Evolutionary conservation across 208 protist genomes (phyloP).

Genomic region (Lotmaria passim): DNA sequence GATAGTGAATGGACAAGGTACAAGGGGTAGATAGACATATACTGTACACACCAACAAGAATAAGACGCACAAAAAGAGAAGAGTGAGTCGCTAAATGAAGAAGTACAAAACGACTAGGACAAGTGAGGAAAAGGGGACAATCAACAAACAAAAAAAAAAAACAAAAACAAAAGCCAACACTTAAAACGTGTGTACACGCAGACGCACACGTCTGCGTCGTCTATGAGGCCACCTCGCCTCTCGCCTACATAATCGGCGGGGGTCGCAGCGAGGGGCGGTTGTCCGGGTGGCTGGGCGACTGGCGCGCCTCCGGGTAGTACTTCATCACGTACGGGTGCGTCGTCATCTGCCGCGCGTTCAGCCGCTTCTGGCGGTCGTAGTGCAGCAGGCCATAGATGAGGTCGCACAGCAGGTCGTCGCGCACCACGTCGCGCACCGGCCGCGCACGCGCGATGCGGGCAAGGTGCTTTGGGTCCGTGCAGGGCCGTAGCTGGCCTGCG

Average conservation of each 20-base stretch:
- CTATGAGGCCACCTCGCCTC: too few species aligned
- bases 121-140: too few species aligned
- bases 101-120: too few species aligned
- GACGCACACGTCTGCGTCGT: background rate
- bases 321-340: conserved; percentile 80
- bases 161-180: too few species aligned
- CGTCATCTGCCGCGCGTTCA: conserved; percentile 72
- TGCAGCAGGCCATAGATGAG: conserved; percentile 72
- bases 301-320: conserved; percentile 79
- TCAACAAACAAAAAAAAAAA: too few species aligned
- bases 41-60: too few species aligned
- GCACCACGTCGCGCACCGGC: conserved; percentile 59
- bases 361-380: conserved; percentile 76
- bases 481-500: conserved; percentile 51
- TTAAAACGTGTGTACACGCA: too few species aligned
- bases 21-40: too few species aligned
- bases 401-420: conserved; percentile 61
- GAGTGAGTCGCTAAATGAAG: too few species aligned
- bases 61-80: too few species aligned
- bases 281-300: conserved; percentile 67
- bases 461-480: conserved; percentile 68
- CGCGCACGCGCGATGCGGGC: conserved; percentile 62
- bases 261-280: conserved; percentile 58
- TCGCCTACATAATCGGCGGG: too few species aligned
- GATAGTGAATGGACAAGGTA: too few species aligned